These are phyloP conservation scores for Ananas comosus DNA, from an alignment of 176 grass and related monocot species.

Conservation along the genomic window DNA sequence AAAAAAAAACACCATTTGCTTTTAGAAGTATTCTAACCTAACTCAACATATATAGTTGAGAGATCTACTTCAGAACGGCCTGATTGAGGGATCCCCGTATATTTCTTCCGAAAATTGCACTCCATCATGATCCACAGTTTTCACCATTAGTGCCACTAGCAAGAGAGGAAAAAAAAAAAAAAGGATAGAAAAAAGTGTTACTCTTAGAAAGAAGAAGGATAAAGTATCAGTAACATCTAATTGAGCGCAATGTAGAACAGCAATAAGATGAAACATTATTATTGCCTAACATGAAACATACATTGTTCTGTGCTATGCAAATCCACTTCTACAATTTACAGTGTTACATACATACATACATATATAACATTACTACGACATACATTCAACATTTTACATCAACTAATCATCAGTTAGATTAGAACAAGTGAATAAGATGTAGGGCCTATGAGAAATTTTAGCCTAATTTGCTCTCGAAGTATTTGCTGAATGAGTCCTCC, in stretches of 20 bases:
- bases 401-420: not conserved
- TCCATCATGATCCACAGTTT: no score
- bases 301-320: not conserved
- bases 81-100: no score
- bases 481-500: constrained; percentile 76
- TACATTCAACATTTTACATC: not conserved
- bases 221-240: not conserved
- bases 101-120: no score
- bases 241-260: not conserved
- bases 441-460: constrained; percentile 19
- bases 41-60: no score
- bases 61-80: no score
- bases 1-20: no score
- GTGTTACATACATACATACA: not conserved
- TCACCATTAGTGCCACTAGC: no score
- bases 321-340: no score
- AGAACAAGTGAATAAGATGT: not conserved
- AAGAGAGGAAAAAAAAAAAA: no score
- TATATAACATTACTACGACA: not conserved
- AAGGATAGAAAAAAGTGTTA: no score
- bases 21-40: no score
- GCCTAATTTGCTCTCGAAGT: constrained; percentile 33
- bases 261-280: not conserved
- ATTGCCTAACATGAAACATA: not conserved
- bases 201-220: no score